Percentiles rank a stretch among this genome's conserved stretches.
Conservation (phyloP, 148 eudicot species). For the Gaultheria prostrata region DNA sequence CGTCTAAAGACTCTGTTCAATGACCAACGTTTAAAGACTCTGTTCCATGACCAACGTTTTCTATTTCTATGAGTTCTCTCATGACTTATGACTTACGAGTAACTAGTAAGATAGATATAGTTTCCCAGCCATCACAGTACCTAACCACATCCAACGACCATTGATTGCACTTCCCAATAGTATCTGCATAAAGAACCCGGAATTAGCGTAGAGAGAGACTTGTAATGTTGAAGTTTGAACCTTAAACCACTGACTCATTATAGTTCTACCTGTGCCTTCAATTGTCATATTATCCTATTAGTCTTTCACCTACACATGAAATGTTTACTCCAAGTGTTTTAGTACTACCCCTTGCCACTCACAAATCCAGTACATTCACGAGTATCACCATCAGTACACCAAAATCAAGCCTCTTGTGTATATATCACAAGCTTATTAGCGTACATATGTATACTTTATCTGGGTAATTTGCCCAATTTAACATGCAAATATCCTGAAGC, state of each 20-base stretch:
- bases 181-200: background rate
- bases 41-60: background rate
- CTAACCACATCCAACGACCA: background rate
- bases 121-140: background rate
- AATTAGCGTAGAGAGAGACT: background rate
- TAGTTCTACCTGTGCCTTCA: too few species aligned
- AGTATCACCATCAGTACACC: background rate
- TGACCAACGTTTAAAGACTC: background rate
- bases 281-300: background rate
- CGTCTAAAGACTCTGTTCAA: background rate
- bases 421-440: background rate
- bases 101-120: background rate
- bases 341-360: background rate
- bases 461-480: background rate
- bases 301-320: background rate
- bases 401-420: background rate
- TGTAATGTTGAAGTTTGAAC: constrained; percentile 7
- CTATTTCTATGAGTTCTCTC: background rate
- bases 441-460: background rate
- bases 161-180: background rate
- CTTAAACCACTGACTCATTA: background rate
- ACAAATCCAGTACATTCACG: background rate
- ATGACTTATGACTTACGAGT: background rate
- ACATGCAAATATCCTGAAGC: background rate
- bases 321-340: background rate